Percentiles rank a stretch among this genome's conserved stretches.
These are phyloP conservation scores for Neurospora africana DNA, from an alignment of 495 filamentous ascomycete genomes.

Conservation along the genomic window DNA sequence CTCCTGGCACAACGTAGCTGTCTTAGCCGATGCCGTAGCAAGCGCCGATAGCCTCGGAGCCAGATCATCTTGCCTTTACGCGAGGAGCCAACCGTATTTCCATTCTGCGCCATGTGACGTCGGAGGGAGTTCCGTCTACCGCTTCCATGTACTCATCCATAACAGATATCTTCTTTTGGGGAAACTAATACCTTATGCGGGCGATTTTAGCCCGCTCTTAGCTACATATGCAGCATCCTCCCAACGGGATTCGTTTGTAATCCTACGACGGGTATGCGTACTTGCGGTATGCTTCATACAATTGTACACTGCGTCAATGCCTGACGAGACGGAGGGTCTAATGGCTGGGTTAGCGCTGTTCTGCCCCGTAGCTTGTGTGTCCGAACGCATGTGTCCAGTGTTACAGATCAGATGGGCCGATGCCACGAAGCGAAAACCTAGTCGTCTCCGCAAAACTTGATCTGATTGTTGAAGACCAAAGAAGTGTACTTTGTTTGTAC, in stretches of 20 bases:
- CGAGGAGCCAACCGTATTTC: background rate
- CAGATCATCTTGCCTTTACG: background rate
- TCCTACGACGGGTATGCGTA: too few relatives aligned
- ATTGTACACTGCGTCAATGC: background rate
- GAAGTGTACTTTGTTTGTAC: background rate
- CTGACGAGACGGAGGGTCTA: background rate
- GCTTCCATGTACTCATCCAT: too few relatives aligned
- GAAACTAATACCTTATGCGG: too few relatives aligned
- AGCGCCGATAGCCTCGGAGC: background rate
- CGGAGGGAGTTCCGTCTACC: background rate
- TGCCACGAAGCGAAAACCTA: background rate
- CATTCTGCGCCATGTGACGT: background rate
- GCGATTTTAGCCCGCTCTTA: too few relatives aligned
- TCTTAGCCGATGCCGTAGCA: background rate
- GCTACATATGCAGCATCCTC: too few relatives aligned
- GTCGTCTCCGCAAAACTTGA: background rate
- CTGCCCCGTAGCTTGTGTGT: background rate
- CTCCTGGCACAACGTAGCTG: background rate
- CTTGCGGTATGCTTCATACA: background rate
- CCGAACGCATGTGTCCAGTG: background rate
- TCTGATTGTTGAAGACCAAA: background rate
- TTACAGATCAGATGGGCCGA: background rate
- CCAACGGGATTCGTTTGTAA: too few relatives aligned
- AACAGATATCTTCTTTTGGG: too few relatives aligned
- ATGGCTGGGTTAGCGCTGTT: background rate